Evolutionary conservation across 73 alveolate species (phyloP).

Genomic region (Effrenium voratum): DNA sequence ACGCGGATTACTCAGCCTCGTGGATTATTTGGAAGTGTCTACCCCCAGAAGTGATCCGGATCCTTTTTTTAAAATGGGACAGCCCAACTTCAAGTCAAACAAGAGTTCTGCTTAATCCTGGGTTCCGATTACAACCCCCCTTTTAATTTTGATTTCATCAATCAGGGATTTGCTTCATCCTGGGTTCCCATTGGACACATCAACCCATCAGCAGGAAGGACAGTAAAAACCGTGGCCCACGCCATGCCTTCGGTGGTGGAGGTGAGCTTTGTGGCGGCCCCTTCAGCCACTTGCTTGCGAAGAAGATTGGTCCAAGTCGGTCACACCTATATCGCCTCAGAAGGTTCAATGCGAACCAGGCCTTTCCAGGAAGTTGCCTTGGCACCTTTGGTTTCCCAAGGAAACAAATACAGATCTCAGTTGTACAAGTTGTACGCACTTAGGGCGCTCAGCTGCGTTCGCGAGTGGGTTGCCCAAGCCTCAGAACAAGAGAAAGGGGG

Average conservation of each 20-base stretch:
- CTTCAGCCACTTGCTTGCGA: conserved; percentile 18
- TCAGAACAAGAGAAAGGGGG: background rate
- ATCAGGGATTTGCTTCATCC: background rate
- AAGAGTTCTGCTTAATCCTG: background rate
- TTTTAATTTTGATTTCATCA: background rate
- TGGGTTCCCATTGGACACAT: background rate
- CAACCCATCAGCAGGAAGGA: background rate
- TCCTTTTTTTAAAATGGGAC: background rate
- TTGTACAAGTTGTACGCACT: background rate
- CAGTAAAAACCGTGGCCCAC: too few relatives aligned
- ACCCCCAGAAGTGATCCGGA: too few relatives aligned
- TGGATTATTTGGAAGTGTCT: too few relatives aligned
- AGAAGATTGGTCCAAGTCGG: background rate
- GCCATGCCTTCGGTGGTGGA: background rate
- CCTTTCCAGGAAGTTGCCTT: background rate
- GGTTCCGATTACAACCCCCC: background rate
- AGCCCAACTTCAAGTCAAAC: background rate
- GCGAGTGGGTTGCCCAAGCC: conserved; percentile 24
- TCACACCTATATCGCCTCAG: background rate
- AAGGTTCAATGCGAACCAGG: background rate
- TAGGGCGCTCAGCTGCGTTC: conserved; percentile 81
- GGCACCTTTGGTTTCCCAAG: background rate
- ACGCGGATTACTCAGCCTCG: too few relatives aligned
- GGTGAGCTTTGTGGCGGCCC: conserved; percentile 53
- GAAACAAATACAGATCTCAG: background rate